Evolutionary conservation across 1,139 yeast genomes (phyloP).

Genomic region (Hemisphaericaspora lyxosophila): DNA sequence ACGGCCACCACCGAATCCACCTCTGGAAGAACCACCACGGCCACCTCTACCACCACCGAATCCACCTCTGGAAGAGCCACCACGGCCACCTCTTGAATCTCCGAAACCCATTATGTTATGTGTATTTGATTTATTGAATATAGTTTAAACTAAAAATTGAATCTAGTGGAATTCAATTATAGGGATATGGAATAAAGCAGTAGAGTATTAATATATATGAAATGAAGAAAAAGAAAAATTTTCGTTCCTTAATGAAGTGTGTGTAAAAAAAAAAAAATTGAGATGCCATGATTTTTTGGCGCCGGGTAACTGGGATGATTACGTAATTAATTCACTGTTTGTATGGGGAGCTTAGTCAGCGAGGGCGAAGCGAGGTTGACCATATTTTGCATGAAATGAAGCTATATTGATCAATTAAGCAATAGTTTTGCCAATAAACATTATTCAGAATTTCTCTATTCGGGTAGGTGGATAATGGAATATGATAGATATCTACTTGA

Average conservation of each 20-base stretch:
- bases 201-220: slow-evolving; percentile 1
- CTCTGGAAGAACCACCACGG: slow-evolving; percentile 30
- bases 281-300: slow-evolving; percentile 12
- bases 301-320: slow-evolving; percentile 23
- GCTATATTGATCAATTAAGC: not conserved
- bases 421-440: not conserved
- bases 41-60: slow-evolving; percentile 29
- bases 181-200: slow-evolving; percentile 1
- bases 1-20: slow-evolving; percentile 32
- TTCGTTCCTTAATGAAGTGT: too few relatives aligned
- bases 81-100: slow-evolving; percentile 29
- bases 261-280: too few relatives aligned
- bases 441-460: slow-evolving; percentile 7
- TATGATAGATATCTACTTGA: too few relatives aligned
- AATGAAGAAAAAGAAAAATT: too few relatives aligned
- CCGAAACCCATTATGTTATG: slow-evolving; percentile 3
- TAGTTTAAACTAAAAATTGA: not conserved
- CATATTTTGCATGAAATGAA: not conserved
- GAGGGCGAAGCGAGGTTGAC: not conserved
- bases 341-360: slow-evolving; percentile 18
- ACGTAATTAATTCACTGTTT: slow-evolving; percentile 15
- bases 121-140: not conserved
- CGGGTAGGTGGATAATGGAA: too few relatives aligned
- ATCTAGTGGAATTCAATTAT: slow-evolving; percentile 3
- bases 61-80: slow-evolving; percentile 55